Evolutionary conservation across 1,284 basidiomycete genomes (phyloP), one percentile per base, ranked within the genome.

Genomic region (Athelia psychrophila): DNA sequence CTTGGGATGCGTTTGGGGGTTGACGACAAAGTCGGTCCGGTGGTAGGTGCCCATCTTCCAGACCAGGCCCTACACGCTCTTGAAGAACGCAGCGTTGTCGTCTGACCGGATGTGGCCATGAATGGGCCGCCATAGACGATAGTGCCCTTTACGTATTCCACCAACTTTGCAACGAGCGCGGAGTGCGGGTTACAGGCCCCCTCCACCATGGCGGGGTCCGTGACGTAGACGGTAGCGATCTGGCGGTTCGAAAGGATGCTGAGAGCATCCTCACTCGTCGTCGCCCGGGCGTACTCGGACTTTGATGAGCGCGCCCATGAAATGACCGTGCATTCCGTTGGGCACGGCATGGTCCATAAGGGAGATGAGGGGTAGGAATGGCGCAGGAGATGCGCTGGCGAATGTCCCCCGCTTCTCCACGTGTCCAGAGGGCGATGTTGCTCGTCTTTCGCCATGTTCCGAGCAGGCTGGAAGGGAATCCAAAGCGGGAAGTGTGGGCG

Each of bases 11-110:
- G 49, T 6, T 6, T 9, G 20, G 20, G 54, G 36, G 38, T 73
- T 73, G 18, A 62, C 50, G 8, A 56, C 51, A 52, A 71, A 67
- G 1, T 58, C 65, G 30, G 63, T 61, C 18, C 69, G 67, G 49
- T 64, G 61, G 49, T 74, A 73, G 4, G 64, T 61, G 8, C 69
- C 71, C 36, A 52, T 52, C 42, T 62, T 67, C 72, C 72, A 74
- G 2, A 59, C 40, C 16, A 73, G 60, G 22, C 63, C 64, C 61
- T 64, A 71, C 8, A 55, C 50, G 15, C 58, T 53, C 35, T 56
- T 50, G 54, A 71, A 67, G 54, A 70, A 65, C 9, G 52, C 54
- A 27, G 60, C 54, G 47, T 67, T 55, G n/a, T 64, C 56, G 2
- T 49, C 19, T 13, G 57, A 53, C 6, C 32, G 42, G 47, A 69